Evolutionary conservation across 495 filamentous ascomycete genomes (phyloP).

Genomic region (Penicillium tannophilum): DNA sequence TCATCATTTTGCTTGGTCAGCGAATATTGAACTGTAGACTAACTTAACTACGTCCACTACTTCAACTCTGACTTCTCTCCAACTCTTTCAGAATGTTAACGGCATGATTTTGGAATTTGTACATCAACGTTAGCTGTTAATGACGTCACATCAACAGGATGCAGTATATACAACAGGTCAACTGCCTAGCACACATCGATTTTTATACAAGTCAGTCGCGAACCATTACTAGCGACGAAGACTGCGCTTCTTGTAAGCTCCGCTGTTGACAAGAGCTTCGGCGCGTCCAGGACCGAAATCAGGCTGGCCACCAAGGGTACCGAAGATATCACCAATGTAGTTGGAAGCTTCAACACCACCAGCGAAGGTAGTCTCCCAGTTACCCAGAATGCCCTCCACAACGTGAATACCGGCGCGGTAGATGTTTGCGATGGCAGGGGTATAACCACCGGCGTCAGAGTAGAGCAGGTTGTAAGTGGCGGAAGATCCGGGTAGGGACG

Average conservation of each 20-base stretch:
- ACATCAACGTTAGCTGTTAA: neutral
- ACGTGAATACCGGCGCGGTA: constrained; percentile 68
- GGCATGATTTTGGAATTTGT: neutral
- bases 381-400: constrained; percentile 62
- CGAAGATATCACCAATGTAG: constrained; percentile 75
- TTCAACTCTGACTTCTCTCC: too few species aligned
- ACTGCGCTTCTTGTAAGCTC: constrained; percentile 31
- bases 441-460: constrained; percentile 60
- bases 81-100: neutral
- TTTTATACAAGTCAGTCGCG: neutral
- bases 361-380: constrained; percentile 61
- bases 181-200: neutral
- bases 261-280: constrained; percentile 28
- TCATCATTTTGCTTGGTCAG: too few species aligned
- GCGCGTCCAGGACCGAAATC: constrained; percentile 63
- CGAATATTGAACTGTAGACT: too few species aligned
- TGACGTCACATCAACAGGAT: neutral
- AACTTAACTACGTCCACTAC: too few species aligned
- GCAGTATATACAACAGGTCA: neutral
- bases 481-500: constrained; percentile 59
- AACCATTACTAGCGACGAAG: neutral
- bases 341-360: constrained; percentile 63
- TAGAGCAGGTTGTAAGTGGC: constrained; percentile 59
- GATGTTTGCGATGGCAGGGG: constrained; percentile 62
- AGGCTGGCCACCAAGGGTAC: constrained; percentile 63